These are phyloP conservation scores for Rugonectria rugulosa DNA, from an alignment of 2,329 filamentous ascomycete genomes.

Conservation along the genomic window DNA sequence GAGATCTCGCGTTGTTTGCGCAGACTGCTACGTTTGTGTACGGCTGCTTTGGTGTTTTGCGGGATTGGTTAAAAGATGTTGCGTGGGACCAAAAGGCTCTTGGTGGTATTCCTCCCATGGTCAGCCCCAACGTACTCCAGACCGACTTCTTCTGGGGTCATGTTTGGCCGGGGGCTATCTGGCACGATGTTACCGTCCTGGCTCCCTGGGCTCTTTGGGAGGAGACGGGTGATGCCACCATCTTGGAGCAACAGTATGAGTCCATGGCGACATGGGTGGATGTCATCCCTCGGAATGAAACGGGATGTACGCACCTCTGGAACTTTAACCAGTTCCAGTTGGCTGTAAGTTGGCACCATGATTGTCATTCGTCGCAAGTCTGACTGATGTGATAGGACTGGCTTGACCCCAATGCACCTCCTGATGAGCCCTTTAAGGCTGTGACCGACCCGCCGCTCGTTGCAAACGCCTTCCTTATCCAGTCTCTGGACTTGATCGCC, in stretches of 20 bases:
- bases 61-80: conserved; percentile 38
- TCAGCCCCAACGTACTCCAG: conserved; percentile 23
- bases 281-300: conserved; percentile 40
- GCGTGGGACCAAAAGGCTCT: conserved; percentile 28
- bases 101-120: conserved; percentile 32
- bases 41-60: conserved; percentile 56
- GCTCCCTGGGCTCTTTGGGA: conserved; percentile 52
- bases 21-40: conserved; percentile 62
- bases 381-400: too few relatives aligned
- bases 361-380: too few relatives aligned
- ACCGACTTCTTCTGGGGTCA: conserved; percentile 20
- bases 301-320: conserved; percentile 51
- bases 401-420: conserved; percentile 56
- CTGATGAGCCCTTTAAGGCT: conserved; percentile 47
- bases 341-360: conserved; percentile 33
- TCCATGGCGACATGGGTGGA: conserved; percentile 52
- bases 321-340: conserved; percentile 29
- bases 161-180: conserved; percentile 45
- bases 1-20: conserved; percentile 58
- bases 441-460: conserved; percentile 51
- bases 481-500: conserved; percentile 49
- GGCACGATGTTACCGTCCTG: conserved; percentile 53
- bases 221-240: conserved; percentile 45
- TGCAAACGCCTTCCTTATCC: conserved; percentile 56
- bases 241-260: conserved; percentile 48